phyloP scores from a whole-genome alignment of 176 grass and related monocot species.

The Areca catechu region DNA sequence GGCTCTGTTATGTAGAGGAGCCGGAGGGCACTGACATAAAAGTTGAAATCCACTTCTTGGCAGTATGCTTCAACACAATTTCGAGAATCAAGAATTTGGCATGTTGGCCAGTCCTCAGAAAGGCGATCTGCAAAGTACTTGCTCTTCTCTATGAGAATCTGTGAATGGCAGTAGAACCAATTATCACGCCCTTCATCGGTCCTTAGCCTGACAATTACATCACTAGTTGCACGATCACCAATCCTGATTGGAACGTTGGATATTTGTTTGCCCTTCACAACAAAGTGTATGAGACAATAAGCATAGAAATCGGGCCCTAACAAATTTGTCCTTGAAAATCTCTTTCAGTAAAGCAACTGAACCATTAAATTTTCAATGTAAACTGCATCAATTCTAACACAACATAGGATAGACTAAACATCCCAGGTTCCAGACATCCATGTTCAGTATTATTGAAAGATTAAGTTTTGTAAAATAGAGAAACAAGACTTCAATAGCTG shows the following conservation, averaged over 20 bases:
- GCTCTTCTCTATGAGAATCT: conserved; percentile 53
- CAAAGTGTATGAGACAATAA: neutral
- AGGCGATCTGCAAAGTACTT: conserved; percentile 80
- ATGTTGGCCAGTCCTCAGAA: conserved; percentile 82
- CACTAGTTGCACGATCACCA: conserved; percentile 58
- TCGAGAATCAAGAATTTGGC: conserved; percentile 85
- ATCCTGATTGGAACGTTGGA: conserved; percentile 29
- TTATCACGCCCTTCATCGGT: conserved; percentile 80
- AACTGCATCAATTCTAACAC: too few relatives aligned
- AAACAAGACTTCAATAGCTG: too few relatives aligned
- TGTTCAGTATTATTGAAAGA: too few relatives aligned
- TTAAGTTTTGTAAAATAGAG: too few relatives aligned
- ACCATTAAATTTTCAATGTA: too few relatives aligned
- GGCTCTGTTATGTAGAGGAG: conserved; percentile 63
- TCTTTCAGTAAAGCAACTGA: too few relatives aligned
- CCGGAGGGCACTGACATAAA: conserved; percentile 56
- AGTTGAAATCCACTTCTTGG: conserved; percentile 53
- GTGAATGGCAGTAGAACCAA: conserved; percentile 84
- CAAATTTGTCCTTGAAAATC: too few relatives aligned
- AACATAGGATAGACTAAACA: too few relatives aligned
- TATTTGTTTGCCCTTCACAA: conserved; percentile 12
- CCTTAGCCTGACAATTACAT: conserved; percentile 80
- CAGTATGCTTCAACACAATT: conserved; percentile 79
- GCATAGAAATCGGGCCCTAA: neutral
- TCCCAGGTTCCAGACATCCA: too few relatives aligned